These are phyloP conservation scores for Cutaneotrichosporon sp. DNA, from an alignment of 1,284 basidiomycete genomes.

Conservation along the genomic window DNA sequence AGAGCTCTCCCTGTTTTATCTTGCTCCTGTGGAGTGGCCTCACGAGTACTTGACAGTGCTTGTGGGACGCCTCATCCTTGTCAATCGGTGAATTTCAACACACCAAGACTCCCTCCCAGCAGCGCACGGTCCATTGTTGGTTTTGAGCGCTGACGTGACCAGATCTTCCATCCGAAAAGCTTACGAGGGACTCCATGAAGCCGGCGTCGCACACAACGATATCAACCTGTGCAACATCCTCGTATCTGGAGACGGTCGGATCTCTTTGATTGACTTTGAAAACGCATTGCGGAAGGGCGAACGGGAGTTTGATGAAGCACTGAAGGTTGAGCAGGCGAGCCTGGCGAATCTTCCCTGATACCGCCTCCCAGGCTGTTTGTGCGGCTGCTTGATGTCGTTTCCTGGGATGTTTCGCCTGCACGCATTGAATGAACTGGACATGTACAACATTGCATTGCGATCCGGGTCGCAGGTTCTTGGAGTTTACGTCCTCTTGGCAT, in stretches of 20 bases:
- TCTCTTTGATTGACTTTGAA: neutral
- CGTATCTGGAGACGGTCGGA: neutral
- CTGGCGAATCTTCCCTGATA: neutral
- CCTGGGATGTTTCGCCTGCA: neutral
- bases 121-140: too few species aligned
- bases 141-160: too few species aligned
- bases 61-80: too few species aligned
- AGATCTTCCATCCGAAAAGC: neutral
- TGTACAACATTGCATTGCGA: slow-evolving; percentile 3
- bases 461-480: too few species aligned
- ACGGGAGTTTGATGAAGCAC: neutral
- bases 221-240: slow-evolving; percentile 1
- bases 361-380: neutral
- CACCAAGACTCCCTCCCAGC: too few species aligned
- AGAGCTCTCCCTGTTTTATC: too few species aligned
- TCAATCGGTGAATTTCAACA: too few species aligned
- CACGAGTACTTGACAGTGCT: too few species aligned
- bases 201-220: neutral
- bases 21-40: too few species aligned
- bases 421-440: neutral
- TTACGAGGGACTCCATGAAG: neutral
- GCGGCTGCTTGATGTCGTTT: too few species aligned
- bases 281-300: neutral
- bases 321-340: neutral
- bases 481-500: too few species aligned